Base-by-base conservation (phyloP, 305 asterid species). In the Fraxinus ornus region DNA sequence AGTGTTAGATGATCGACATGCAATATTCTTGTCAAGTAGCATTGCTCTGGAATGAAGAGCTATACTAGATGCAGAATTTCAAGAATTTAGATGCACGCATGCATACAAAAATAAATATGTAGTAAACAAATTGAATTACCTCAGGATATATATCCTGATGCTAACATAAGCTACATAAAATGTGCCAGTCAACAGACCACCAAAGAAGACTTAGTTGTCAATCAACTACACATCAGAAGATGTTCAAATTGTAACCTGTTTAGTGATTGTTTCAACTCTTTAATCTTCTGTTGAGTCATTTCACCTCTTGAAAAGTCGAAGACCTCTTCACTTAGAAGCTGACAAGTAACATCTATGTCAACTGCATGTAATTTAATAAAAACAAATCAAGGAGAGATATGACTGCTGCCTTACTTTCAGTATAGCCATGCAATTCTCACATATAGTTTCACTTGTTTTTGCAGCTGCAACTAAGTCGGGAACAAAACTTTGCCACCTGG, bases 241-340 rank as follows among this genome's bases (percentile, higher is more conserved):
- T 49, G 80, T 28, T 66, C 26, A 71, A 28, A 78, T 10, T 6
- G 30, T 57, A 84, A 95, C 99, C 99, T 97, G 92, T 97, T 94
- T 81, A 97, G 73, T 7, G 99, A 94, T 81, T 93, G 91, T 80
- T 97, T 97, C 80, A 97, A 93, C 90, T 96, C 99, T 87, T 92
- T 96, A 77, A 96, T 96, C 94, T 96, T 96, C 86, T 86, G 99
- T 77, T 93, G 99, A 79, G 99, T 97, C 99, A 97, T 92, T 90
- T 95, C 98, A 86, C 99, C 99, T 87, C 99, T 92, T 49, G 99
- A 97, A 93, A 97, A 97, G 89, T 97, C 99, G 28, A 97, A 97
- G 37, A 97, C 99, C 91, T 96, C 99, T 85, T 96, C 99, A 78
- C 99, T 96, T 22, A 96, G 91, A 87, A 96, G 99, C 99, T 96